A percentile compares a stretch with the other conserved stretches of the same genome.
Evolutionary conservation across 495 filamentous ascomycete genomes (phyloP).

Genomic region (Durotheca rogersii): DNA sequence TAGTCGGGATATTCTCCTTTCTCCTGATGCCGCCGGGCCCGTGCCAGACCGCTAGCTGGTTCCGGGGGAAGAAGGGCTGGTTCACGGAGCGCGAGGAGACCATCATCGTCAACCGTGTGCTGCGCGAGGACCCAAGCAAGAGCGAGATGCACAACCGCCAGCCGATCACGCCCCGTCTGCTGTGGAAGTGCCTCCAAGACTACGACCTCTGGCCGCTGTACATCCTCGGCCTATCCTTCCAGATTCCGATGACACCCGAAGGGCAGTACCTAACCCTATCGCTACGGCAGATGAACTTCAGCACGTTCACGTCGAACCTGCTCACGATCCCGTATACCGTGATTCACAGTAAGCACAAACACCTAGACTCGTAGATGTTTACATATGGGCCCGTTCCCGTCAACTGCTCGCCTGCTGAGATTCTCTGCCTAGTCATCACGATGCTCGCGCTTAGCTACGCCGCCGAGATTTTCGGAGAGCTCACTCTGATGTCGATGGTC

Average conservation of each 20-base stretch:
- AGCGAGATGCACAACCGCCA: slow-evolving; percentile 62
- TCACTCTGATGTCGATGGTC: slow-evolving; percentile 45
- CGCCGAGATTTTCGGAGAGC: slow-evolving; percentile 48
- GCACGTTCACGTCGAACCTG: slow-evolving; percentile 65
- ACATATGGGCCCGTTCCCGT: too few relatives aligned
- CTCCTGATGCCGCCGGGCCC: slow-evolving; percentile 71
- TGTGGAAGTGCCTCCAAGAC: slow-evolving; percentile 64
- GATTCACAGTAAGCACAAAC: slow-evolving; percentile 33
- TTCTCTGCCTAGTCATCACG: slow-evolving; percentile 30
- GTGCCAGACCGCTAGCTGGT: slow-evolving; percentile 64
- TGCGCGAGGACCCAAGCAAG: slow-evolving; percentile 71
- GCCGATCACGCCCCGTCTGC: slow-evolving; percentile 57
- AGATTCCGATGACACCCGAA: slow-evolving; percentile 59
- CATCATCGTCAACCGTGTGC: slow-evolving; percentile 71
- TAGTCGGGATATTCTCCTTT: slow-evolving; percentile 65
- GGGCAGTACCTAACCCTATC: slow-evolving; percentile 65
- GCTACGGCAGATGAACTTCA: slow-evolving; percentile 61
- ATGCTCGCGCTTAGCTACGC: slow-evolving; percentile 50
- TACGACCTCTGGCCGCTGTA: slow-evolving; percentile 78
- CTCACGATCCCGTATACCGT: slow-evolving; percentile 40
- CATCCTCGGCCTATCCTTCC: slow-evolving; percentile 60
- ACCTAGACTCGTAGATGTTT: too few relatives aligned
- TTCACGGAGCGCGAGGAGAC: slow-evolving; percentile 64
- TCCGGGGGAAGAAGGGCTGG: slow-evolving; percentile 66
- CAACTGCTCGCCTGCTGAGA: slow-evolving; percentile 3